Evolutionary conservation across 306 rosid genomes (phyloP).

Genomic region (Parietaria judaica): DNA sequence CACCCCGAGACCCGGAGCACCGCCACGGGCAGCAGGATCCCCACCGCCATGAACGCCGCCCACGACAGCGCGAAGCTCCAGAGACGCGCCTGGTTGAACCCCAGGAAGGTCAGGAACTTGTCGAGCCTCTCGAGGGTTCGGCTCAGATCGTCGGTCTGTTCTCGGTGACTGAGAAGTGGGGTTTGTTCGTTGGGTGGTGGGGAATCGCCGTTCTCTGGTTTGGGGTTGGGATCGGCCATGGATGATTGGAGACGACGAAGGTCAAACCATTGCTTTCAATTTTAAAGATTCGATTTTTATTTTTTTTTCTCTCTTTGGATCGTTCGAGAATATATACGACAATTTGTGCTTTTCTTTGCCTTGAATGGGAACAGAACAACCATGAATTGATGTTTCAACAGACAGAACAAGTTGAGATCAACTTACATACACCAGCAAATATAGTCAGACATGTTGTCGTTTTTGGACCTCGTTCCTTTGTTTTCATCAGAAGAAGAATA

Average conservation of each 20-base stretch:
- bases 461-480: too few relatives aligned
- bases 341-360: background rate
- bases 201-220: slow-evolving; percentile 24
- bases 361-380: slow-evolving; percentile 10
- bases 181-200: slow-evolving; percentile 18
- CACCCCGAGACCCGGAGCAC: slow-evolving; percentile 35
- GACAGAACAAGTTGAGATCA: too few relatives aligned
- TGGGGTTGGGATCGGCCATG: slow-evolving; percentile 36
- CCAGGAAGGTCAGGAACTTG: slow-evolving; percentile 35
- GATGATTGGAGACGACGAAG: too few relatives aligned
- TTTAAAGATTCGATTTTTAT: too few relatives aligned
- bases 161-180: slow-evolving; percentile 28
- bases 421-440: too few relatives aligned
- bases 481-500: too few relatives aligned
- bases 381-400: too few relatives aligned
- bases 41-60: slow-evolving; percentile 34
- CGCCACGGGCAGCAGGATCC: slow-evolving; percentile 40
- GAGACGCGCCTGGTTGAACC: slow-evolving; percentile 38
- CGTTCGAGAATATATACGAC: too few relatives aligned
- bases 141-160: slow-evolving; percentile 32
- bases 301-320: too few relatives aligned
- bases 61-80: slow-evolving; percentile 32
- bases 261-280: too few relatives aligned
- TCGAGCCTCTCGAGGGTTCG: slow-evolving; percentile 36
- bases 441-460: too few relatives aligned